phyloP scores from a whole-genome alignment of 495 filamentous ascomycete genomes.

The Darksidea phi region DNA sequence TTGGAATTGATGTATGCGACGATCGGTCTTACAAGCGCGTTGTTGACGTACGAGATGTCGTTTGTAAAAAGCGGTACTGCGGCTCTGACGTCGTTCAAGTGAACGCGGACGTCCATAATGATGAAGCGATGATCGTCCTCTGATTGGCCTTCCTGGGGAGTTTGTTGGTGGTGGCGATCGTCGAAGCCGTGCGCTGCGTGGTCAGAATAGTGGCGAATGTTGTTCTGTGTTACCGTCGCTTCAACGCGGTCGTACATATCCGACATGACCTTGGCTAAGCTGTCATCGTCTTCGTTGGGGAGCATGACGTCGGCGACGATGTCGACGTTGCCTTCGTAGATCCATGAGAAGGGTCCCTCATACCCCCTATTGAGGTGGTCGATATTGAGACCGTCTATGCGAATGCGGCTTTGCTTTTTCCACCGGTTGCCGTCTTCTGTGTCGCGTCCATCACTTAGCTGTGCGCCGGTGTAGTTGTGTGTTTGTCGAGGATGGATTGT shows the following conservation, averaged over 20 bases:
- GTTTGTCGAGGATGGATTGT: slow-evolving; percentile 93
- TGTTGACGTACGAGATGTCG: slow-evolving; percentile 92
- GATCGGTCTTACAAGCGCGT: slow-evolving; percentile 89
- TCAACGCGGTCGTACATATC: slow-evolving; percentile 94
- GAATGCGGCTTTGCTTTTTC: slow-evolving; percentile 89
- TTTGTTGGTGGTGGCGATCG: slow-evolving; percentile 3
- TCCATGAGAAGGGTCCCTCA: slow-evolving; percentile 95
- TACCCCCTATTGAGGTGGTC: slow-evolving; percentile 95
- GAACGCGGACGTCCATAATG: slow-evolving; percentile 83
- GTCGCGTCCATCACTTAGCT: slow-evolving; percentile 53
- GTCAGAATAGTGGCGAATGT: slow-evolving; percentile 22
- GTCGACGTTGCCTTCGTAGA: slow-evolving; percentile 92
- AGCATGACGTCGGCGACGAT: slow-evolving; percentile 95
- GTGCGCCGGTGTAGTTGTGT: slow-evolving; percentile 64
- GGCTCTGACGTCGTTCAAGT: slow-evolving; percentile 89
- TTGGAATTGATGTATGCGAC: slow-evolving; percentile 98
- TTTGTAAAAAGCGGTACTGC: slow-evolving; percentile 86
- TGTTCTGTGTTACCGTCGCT: slow-evolving; percentile 71
- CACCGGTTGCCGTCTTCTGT: slow-evolving; percentile 58
- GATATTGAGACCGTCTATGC: slow-evolving; percentile 91
- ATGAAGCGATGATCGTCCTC: slow-evolving; percentile 66
- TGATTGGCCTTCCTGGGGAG: not conserved
- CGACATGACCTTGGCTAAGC: slow-evolving; percentile 85
- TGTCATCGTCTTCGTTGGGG: slow-evolving; percentile 78
- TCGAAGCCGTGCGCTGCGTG: slow-evolving; percentile 20